A percentile compares a stretch with the other conserved stretches of the same genome.
These are phyloP conservation scores for Metarhizium brunneum DNA, from an alignment of 2,329 filamentous ascomycete genomes.

Conservation along the genomic window DNA sequence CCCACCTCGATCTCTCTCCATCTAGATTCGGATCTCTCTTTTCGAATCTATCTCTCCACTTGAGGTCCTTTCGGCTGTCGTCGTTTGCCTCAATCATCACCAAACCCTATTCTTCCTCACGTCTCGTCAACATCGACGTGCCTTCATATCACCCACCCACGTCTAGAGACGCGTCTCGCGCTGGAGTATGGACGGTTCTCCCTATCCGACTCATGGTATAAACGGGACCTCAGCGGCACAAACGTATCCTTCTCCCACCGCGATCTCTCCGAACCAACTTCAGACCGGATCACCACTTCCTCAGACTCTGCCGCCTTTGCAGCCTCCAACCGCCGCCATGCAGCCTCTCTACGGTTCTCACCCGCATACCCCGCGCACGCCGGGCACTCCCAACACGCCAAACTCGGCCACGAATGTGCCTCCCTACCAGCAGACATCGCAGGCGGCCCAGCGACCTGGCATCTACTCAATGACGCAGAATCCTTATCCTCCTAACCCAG, in stretches of 20 bases:
- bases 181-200: constrained; percentile 45
- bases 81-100: constrained; percentile 3
- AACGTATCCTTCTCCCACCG: constrained; percentile 42
- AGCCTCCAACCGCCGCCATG: constrained; percentile 34
- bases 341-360: constrained; percentile 45
- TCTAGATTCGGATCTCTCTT: constrained; percentile 2
- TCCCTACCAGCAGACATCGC: constrained; percentile 43
- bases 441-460: constrained; percentile 37
- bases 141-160: constrained; percentile 5
- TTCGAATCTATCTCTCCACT: constrained; percentile 12
- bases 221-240: constrained; percentile 40
- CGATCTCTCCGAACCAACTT: constrained; percentile 42
- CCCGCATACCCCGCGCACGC: constrained; percentile 52
- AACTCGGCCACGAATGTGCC: constrained; percentile 43
- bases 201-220: constrained; percentile 47
- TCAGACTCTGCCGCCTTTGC: constrained; percentile 47
- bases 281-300: constrained; percentile 37
- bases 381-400: constrained; percentile 54
- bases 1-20: constrained; percentile 3
- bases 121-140: background rate
- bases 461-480: constrained; percentile 47
- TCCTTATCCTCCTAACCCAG: constrained; percentile 44
- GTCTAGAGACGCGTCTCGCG: constrained; percentile 23
- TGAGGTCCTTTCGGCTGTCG: constrained; percentile 4
- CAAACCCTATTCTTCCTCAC: background rate